Base-by-base conservation (phyloP, 164 flowering plant species). In the Annona squamosa region DNA sequence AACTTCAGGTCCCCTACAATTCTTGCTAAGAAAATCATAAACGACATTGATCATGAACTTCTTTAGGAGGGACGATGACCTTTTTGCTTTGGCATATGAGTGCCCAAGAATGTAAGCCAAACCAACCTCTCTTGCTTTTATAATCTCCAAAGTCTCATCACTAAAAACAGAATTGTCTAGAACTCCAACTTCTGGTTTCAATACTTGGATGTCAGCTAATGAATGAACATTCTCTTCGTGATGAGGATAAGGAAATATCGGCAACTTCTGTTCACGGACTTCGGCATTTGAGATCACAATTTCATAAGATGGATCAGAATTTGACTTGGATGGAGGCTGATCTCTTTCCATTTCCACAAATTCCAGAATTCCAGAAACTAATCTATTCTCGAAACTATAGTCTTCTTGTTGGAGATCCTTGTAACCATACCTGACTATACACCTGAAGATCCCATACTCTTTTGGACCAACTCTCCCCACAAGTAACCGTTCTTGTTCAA, bases 371-470 rank as follows among this genome's bases (percentile, higher is more conserved):
- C 74, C 79, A 56, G 82, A 73, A 82, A 84, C 74, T 43, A 86
- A 77, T 59, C 78, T 77, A 69, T 74, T 80, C 72, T 86, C 88
- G 65, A 86, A 84, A 48, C 72, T 57, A 19, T 78, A 77, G 64
- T 48, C 74, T 56, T 86, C 88, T 64, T 71, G 78, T 5, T 74
- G 74, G 2, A 74, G 68, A 71, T 86, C 88, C 78, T 80, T 83
- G 89, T 90, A 90, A 3, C 94, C 94, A 61, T 89, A 89, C 73
- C 96, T 77, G 26, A 89, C 85, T 64, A 89, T 82, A 80, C 96
- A 89, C 63, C 92, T 77, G 75, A 85, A 91, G 86, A 91, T 84
- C 44, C 80, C 70, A 56, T 79, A 81, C 74, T 85, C 88, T 68
- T 81, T 83, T 16, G 89, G 86, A n/a, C 92, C 93, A 0, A 89